A percentile compares a stretch with the other conserved stretches of the same genome.
Conservation (phyloP, 257 asterid species). For the Coffea canephora region DNA sequence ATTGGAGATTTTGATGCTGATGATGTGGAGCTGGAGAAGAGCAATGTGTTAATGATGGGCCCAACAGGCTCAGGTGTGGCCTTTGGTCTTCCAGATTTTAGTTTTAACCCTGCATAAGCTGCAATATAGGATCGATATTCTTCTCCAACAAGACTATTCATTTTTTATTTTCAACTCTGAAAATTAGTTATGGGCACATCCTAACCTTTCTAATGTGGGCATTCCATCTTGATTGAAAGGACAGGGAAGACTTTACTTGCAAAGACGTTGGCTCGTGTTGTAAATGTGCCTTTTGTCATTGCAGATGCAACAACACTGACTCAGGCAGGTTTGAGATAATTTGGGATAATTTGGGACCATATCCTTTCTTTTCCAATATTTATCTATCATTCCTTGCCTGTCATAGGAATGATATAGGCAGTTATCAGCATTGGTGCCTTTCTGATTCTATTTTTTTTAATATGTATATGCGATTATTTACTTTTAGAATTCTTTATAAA, state of each 20-base stretch:
- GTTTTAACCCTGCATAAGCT: neutral
- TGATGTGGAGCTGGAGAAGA: conserved; percentile 85
- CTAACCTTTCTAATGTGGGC: conserved; percentile 30
- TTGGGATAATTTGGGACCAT: conserved; percentile 23
- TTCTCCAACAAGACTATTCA: neutral
- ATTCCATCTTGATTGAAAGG: conserved; percentile 50
- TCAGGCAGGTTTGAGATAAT: conserved; percentile 83
- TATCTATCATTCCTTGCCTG: neutral
- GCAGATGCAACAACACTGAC: conserved; percentile 92
- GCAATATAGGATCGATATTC: neutral
- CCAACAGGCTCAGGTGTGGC: conserved; percentile 95
- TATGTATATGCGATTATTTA: too few species aligned
- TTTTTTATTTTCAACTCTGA: conserved; percentile 6
- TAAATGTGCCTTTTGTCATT: conserved; percentile 84
- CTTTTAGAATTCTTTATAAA: too few species aligned
- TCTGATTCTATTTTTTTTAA: too few species aligned
- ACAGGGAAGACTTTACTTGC: conserved; percentile 98
- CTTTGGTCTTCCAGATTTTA: neutral
- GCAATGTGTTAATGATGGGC: conserved; percentile 87
- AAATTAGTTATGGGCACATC: conserved; percentile 7
- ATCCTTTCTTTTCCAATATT: neutral
- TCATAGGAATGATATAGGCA: too few species aligned
- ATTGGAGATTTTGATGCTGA: conserved; percentile 42
- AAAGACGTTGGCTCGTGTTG: conserved; percentile 90
- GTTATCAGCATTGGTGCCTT: neutral